Evolutionary conservation across 108 stramenopile species (phyloP).

Genomic region (Cyclotella cryptica): DNA sequence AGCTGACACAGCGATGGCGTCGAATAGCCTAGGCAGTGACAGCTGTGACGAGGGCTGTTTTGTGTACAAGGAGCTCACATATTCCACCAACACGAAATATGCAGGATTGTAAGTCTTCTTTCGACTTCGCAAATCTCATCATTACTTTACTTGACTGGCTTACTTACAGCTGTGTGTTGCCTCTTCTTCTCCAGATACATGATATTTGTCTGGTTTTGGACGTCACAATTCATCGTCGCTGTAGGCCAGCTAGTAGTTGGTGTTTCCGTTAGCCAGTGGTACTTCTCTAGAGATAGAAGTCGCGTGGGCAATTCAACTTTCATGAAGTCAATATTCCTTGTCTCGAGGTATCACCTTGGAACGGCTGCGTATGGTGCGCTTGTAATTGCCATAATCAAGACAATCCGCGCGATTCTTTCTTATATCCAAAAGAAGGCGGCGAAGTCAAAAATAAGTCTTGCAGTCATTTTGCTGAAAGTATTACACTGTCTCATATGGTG

Average conservation of each 20-base stretch:
- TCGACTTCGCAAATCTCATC: not conserved
- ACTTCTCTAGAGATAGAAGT: constrained; percentile 65
- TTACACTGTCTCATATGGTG: constrained; percentile 86
- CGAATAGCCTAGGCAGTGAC: not conserved
- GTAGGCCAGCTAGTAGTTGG: constrained; percentile 86
- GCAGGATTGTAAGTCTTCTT: constrained; percentile 38
- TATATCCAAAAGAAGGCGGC: constrained; percentile 80
- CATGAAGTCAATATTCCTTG: constrained; percentile 49
- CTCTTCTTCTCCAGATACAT: constrained; percentile 50
- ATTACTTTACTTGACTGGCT: not conserved
- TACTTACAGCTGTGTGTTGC: no score
- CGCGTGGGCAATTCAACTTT: constrained; percentile 67
- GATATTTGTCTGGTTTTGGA: constrained; percentile 91
- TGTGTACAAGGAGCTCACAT: constrained; percentile 34
- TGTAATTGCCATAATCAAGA: constrained; percentile 85
- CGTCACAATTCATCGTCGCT: constrained; percentile 88
- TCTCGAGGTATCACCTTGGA: constrained; percentile 79
- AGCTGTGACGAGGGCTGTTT: constrained; percentile 7
- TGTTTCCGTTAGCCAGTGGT: constrained; percentile 68
- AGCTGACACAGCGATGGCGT: not conserved
- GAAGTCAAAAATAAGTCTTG: constrained; percentile 64
- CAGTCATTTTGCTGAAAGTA: constrained; percentile 74
- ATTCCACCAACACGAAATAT: constrained; percentile 33
- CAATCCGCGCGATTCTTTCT: constrained; percentile 80
- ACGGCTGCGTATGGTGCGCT: constrained; percentile 93